A percentile compares a stretch with the other conserved stretches of the same genome.
phyloP scores from a whole-genome alignment of 306 rosid species.

The Purshia tridentata region DNA sequence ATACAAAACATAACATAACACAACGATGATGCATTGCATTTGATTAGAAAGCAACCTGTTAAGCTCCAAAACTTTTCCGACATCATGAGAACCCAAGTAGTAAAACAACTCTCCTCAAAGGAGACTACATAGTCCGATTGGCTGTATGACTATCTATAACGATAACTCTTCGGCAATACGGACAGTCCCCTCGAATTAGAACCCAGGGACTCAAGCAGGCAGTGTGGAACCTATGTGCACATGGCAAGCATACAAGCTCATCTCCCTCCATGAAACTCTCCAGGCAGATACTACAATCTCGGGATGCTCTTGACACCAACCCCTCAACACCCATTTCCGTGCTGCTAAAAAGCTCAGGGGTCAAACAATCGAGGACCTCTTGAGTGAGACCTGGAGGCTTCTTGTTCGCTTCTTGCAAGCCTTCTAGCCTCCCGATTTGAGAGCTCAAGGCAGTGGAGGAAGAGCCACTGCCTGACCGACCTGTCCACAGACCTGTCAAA shows the following conservation, averaged over 20 bases:
- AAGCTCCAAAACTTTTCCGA: slow-evolving; percentile 20
- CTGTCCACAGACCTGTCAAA: background rate
- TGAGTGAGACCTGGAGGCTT: slow-evolving; percentile 77
- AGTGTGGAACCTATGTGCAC: slow-evolving; percentile 75
- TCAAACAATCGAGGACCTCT: slow-evolving; percentile 60
- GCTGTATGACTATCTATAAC: slow-evolving; percentile 29
- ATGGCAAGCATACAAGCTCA: slow-evolving; percentile 55
- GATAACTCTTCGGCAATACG: slow-evolving; percentile 67
- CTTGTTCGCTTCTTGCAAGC: slow-evolving; percentile 39
- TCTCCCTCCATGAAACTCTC: slow-evolving; percentile 70
- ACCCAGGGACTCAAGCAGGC: slow-evolving; percentile 82
- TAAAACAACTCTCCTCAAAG: background rate
- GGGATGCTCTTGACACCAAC: slow-evolving; percentile 30
- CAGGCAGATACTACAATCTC: slow-evolving; percentile 84
- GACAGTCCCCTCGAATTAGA: slow-evolving; percentile 77
- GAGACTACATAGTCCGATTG: slow-evolving; percentile 7
- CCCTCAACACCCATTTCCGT: slow-evolving; percentile 16
- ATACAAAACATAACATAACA: slow-evolving; percentile 5
- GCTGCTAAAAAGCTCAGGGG: slow-evolving; percentile 45
- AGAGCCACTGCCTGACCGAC: slow-evolving; percentile 26
- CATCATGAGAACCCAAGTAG: slow-evolving; percentile 3
- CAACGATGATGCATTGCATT: background rate
- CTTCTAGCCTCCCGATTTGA: slow-evolving; percentile 44
- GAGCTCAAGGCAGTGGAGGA: slow-evolving; percentile 41
- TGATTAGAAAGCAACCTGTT: background rate